Evolutionary conservation across 2,329 filamentous ascomycete genomes (phyloP).

Genomic region (Cladophialophora yegresii): DNA sequence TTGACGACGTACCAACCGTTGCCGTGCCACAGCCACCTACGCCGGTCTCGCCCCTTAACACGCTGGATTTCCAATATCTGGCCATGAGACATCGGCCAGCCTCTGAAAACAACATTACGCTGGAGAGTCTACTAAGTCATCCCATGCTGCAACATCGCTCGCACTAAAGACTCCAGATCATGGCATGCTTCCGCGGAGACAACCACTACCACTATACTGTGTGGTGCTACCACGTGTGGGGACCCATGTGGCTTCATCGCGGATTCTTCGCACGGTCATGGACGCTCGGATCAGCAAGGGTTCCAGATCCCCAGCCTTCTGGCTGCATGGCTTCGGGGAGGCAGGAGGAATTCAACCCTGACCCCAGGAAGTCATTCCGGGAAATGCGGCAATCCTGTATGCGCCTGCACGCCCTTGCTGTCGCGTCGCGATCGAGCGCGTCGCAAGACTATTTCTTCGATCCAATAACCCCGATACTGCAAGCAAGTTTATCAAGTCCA

Average conservation of each 20-base stretch:
- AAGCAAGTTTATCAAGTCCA: conserved; percentile 15
- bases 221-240: neutral
- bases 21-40: conserved; percentile 21
- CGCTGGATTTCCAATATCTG: conserved; percentile 23
- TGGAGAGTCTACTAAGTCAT: conserved; percentile 19
- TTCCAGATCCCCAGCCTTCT: neutral
- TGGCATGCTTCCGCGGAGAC: neutral
- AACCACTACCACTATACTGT: neutral
- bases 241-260: neutral
- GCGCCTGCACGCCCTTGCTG: neutral
- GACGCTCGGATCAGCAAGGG: conserved; percentile 3
- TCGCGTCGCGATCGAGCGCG: neutral
- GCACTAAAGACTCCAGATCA: neutral
- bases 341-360: neutral
- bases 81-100: conserved; percentile 9
- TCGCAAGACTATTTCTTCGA: conserved; percentile 6
- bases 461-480: neutral
- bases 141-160: conserved; percentile 21
- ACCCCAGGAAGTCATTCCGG: neutral
- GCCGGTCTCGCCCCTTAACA: conserved; percentile 26
- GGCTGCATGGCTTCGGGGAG: neutral
- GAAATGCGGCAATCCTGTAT: neutral
- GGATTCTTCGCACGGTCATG: neutral
- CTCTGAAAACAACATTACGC: conserved; percentile 10
- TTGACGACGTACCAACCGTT: conserved; percentile 16